Conservation (phyloP, 2,329 filamentous ascomycete species). For the Immersiporthe knoxdaviesiana region DNA sequence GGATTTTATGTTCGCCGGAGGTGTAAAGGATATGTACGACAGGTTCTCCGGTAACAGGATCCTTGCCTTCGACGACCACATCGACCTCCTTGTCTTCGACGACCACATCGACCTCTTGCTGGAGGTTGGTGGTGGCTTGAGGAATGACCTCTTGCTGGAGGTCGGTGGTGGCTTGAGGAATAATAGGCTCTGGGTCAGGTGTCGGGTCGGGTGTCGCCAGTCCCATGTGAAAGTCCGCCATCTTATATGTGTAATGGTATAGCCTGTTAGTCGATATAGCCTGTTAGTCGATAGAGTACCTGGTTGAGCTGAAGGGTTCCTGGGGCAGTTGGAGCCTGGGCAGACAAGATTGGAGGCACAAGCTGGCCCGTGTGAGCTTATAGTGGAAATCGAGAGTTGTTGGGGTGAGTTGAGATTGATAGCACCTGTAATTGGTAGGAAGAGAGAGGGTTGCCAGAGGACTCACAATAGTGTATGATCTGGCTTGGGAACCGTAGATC, state of each 20-base stretch:
- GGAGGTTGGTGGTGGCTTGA: too few relatives aligned
- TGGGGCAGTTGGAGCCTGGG: background rate
- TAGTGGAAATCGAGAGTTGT: background rate
- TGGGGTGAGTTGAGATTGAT: too few relatives aligned
- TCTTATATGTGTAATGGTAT: background rate
- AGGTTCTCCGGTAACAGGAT: too few relatives aligned
- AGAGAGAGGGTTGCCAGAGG: background rate
- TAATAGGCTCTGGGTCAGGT: too few relatives aligned
- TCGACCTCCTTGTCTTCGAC: too few relatives aligned
- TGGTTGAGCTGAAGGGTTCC: background rate
- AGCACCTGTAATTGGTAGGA: background rate
- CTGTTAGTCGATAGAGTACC: background rate
- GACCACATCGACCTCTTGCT: too few relatives aligned
- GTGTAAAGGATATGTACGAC: background rate
- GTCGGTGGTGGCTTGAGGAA: too few relatives aligned
- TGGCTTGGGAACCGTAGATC: background rate
- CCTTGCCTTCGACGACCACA: too few relatives aligned
- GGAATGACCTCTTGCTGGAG: too few relatives aligned
- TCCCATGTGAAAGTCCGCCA: background rate
- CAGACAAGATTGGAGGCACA: background rate
- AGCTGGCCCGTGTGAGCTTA: background rate
- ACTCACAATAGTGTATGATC: background rate
- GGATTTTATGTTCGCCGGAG: background rate
- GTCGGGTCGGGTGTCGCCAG: too few relatives aligned
- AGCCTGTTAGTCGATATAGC: background rate